A percentile compares a stretch with the other conserved stretches of the same genome.
Conservation (phyloP, 331 rosid species). For the Ulmus americana region DNA sequence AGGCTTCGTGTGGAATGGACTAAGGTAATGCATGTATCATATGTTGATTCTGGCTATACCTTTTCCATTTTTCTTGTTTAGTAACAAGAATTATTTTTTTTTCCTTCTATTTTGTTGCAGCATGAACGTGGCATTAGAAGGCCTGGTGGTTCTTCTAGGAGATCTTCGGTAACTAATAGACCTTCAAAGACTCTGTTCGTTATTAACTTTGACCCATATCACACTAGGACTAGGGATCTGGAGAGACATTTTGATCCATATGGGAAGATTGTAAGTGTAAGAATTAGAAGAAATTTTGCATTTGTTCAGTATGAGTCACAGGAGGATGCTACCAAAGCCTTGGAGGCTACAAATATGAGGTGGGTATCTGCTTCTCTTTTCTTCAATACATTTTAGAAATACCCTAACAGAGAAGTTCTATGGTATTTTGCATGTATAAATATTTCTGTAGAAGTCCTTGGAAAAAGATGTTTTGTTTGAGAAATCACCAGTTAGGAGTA, state of each 20-base stretch:
- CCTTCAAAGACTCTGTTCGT: constrained; percentile 94
- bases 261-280: constrained; percentile 88
- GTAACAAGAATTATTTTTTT: not conserved
- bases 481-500: no score
- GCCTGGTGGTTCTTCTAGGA: constrained; percentile 62
- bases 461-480: no score
- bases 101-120: constrained; percentile 36
- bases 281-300: constrained; percentile 92
- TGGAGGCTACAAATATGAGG: constrained; percentile 93
- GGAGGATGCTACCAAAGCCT: constrained; percentile 89
- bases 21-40: constrained; percentile 42
- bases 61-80: not conserved
- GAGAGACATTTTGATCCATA: constrained; percentile 96
- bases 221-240: constrained; percentile 88
- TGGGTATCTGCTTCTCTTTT: constrained; percentile 17
- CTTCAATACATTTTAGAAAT: not conserved
- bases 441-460: no score
- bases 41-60: not conserved
- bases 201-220: constrained; percentile 82
- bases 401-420: not conserved
- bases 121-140: constrained; percentile 86
- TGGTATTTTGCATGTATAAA: no score
- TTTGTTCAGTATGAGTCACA: constrained; percentile 88
- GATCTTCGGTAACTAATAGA: constrained; percentile 56
- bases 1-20: constrained; percentile 99